These are phyloP conservation scores for Aspergillus floridensis DNA, from an alignment of 2,329 filamentous ascomycete species.

Conservation along the genomic window DNA sequence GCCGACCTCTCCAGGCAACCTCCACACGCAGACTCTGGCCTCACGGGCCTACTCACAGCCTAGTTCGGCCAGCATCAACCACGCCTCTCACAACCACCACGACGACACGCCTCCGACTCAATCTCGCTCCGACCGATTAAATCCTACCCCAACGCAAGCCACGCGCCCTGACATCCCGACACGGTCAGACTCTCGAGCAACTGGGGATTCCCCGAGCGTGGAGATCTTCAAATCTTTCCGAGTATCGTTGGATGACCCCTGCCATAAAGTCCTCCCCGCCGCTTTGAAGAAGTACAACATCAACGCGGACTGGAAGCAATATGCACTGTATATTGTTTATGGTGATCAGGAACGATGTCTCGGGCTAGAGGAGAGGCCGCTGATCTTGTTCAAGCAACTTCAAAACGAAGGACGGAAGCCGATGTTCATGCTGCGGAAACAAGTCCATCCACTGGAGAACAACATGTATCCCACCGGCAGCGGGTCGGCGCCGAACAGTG, in stretches of 20 bases:
- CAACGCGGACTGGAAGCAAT: conserved; percentile 95
- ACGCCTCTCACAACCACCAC: conserved; percentile 38
- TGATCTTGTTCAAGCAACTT: conserved; percentile 95
- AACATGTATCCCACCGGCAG: conserved; percentile 20
- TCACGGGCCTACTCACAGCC: conserved; percentile 45
- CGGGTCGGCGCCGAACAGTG: conserved; percentile 32
- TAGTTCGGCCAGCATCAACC: conserved; percentile 24
- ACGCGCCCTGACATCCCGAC: conserved; percentile 34
- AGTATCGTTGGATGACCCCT: conserved; percentile 96
- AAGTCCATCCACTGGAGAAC: conserved; percentile 53
- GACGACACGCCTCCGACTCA: conserved; percentile 34
- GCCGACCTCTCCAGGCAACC: conserved; percentile 44
- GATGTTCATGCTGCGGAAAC: conserved; percentile 92
- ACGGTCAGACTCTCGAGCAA: conserved; percentile 30
- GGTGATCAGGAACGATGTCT: conserved; percentile 97
- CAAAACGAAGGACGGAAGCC: conserved; percentile 97
- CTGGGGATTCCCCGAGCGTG: conserved; percentile 52
- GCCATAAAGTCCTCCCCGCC: conserved; percentile 92
- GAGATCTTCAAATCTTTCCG: conserved; percentile 99
- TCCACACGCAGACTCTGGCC: conserved; percentile 43
- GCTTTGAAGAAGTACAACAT: conserved; percentile 98
- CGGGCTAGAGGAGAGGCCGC: conserved; percentile 84
- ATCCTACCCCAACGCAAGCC: conserved; percentile 30
- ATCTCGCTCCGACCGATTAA: conserved; percentile 33
- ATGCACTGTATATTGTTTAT: conserved; percentile 96